Base-by-base conservation (phyloP, 805 yeast species). In the Lachancea nothofagi region DNA sequence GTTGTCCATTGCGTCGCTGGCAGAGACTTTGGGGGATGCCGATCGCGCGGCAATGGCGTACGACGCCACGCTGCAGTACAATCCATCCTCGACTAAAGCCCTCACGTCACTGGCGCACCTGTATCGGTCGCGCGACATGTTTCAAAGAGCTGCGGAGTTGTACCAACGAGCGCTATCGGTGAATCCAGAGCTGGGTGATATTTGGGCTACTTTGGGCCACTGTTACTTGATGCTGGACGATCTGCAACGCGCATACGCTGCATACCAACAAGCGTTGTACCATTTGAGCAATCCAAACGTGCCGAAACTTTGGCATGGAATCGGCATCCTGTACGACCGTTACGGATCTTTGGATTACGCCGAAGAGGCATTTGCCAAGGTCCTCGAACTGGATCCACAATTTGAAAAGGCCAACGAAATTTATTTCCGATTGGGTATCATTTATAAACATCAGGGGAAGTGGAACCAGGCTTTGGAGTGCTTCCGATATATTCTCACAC, bases 221-320 rank as follows among this genome's bases (percentile, higher is more conserved):
- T 93, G 98, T 67, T 93, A 88, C 59, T 69, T 93, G 51, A 93
- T 93, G 96, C 69, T 89, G 60, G 98, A 93, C 62, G 98, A 93
- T 55, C 72, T 93, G 45, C 96, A 86, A 61, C 77, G 95, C 53
- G 97, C 97, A 6, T 93, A 93, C 61, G 83, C 89, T 32, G 95
- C 97, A 2, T 93, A 93, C 66, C 98, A 93, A 67, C 89, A 94
- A 58, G 97, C 97, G 2, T 69, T 93, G 35, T 83, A 85, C 62
- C 93, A 87, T 60, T 67, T 89, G 57, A 86, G 84, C 47, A 90
- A 93, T 56, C 94, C 96, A 33, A 86, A 87, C 51, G 97, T 89
- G 40, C 97, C 97, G 41, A 88, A 88, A 59, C 74, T 93, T 51
- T 93, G 98, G 98, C 97, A 93, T 64, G 98, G 98, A 0, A 90